Conservation (phyloP, 495 filamentous ascomycete species). For the Trichoderma gamsii region DNA sequence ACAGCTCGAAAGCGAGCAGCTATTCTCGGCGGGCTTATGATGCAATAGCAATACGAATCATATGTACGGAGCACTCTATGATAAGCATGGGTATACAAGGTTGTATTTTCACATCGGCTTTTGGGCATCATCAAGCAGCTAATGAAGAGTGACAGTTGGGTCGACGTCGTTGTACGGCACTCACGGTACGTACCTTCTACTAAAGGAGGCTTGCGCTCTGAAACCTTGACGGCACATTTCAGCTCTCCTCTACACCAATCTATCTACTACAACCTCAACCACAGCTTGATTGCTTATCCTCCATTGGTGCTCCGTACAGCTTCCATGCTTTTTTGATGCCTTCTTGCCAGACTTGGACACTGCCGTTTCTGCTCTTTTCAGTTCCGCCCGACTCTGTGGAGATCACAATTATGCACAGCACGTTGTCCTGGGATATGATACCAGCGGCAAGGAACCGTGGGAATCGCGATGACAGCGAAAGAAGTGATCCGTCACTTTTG, state of each 20-base stretch:
- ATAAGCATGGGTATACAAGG: too few relatives aligned
- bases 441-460: conserved; percentile 3
- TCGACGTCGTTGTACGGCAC: not conserved
- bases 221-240: not conserved
- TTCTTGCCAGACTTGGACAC: not conserved
- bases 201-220: not conserved
- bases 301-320: not conserved
- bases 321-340: not conserved
- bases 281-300: not conserved
- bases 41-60: too few relatives aligned
- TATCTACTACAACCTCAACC: not conserved
- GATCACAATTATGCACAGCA: not conserved
- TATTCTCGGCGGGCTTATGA: not conserved
- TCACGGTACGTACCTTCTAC: too few relatives aligned
- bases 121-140: not conserved
- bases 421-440: conserved; percentile 8
- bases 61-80: too few relatives aligned
- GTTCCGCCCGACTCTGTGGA: not conserved
- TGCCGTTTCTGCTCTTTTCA: not conserved
- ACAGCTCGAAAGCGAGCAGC: not conserved
- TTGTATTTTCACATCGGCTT: too few relatives aligned
- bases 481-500: conserved; percentile 9
- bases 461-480: conserved; percentile 6
- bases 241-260: not conserved
- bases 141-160: not conserved